Conservation (phyloP, 2,329 filamentous ascomycete genomes). For the Nigrospora oryzae region DNA sequence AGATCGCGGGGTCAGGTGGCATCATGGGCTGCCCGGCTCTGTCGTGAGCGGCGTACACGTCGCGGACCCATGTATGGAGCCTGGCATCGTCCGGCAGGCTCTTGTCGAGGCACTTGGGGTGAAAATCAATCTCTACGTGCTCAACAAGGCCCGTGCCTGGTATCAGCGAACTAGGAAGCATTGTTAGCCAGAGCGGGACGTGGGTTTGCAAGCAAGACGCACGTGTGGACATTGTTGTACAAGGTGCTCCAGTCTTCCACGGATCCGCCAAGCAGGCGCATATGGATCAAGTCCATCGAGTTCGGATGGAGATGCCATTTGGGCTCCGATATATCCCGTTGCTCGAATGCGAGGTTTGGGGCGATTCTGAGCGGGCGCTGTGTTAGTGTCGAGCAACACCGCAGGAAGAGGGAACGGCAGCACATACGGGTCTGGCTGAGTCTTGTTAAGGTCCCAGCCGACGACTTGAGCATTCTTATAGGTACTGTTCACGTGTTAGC, state of each 20-base stretch:
- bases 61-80: constrained; percentile 61
- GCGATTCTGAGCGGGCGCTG: constrained; percentile 49
- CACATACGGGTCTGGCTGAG: constrained; percentile 24
- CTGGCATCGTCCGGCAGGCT: constrained; percentile 48
- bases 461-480: constrained; percentile 15
- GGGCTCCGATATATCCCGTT: constrained; percentile 68
- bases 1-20: constrained; percentile 42
- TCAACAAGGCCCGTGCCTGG: constrained; percentile 72
- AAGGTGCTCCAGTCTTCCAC: constrained; percentile 67
- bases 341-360: constrained; percentile 57
- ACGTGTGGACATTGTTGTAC: constrained; percentile 64
- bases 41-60: constrained; percentile 60
- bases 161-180: constrained; percentile 56
- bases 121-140: constrained; percentile 82
- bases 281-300: constrained; percentile 76
- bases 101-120: constrained; percentile 62
- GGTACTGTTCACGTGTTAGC: background rate
- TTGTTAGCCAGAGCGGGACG: constrained; percentile 8
- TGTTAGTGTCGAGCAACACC: constrained; percentile 7
- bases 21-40: constrained; percentile 58
- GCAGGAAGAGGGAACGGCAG: constrained; percentile 2
- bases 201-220: constrained; percentile 18
- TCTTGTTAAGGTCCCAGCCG: constrained; percentile 27
- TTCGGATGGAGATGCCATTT: constrained; percentile 46
- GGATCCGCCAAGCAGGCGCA: constrained; percentile 71